Conservation (phyloP, 1,284 basidiomycete species). For the Leccinum griseonigrum region DNA sequence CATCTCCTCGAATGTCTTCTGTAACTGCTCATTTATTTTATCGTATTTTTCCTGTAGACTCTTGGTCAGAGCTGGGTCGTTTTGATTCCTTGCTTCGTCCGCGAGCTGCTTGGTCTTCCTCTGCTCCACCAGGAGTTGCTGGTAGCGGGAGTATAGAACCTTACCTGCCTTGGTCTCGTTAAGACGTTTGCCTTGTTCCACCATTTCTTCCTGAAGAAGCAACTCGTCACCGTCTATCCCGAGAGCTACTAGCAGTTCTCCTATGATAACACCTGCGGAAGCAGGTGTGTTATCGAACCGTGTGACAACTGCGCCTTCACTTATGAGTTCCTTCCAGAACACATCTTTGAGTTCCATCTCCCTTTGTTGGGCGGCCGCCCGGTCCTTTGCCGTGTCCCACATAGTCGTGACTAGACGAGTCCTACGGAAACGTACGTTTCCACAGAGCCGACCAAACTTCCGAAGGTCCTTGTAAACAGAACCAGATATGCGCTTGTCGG, state of each 20-base stretch:
- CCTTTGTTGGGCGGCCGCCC: background rate
- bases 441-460: background rate
- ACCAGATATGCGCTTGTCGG: background rate
- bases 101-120: background rate
- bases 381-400: background rate
- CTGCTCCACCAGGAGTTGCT: background rate
- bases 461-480: background rate
- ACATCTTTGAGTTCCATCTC: background rate
- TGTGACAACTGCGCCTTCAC: background rate
- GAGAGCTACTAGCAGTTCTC: background rate
- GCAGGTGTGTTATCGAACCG: background rate
- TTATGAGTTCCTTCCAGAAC: background rate
- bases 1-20: background rate
- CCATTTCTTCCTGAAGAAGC: background rate
- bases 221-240: background rate
- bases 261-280: background rate
- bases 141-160: background rate
- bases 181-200: background rate
- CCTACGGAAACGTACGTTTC: background rate
- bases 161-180: constrained; percentile 1
- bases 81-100: background rate
- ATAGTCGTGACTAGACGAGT: background rate
- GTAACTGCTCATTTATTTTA: background rate
- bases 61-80: background rate
- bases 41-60: background rate